Evolutionary conservation across 805 yeast genomes (phyloP).

Genomic region (Candida verbasci): DNA sequence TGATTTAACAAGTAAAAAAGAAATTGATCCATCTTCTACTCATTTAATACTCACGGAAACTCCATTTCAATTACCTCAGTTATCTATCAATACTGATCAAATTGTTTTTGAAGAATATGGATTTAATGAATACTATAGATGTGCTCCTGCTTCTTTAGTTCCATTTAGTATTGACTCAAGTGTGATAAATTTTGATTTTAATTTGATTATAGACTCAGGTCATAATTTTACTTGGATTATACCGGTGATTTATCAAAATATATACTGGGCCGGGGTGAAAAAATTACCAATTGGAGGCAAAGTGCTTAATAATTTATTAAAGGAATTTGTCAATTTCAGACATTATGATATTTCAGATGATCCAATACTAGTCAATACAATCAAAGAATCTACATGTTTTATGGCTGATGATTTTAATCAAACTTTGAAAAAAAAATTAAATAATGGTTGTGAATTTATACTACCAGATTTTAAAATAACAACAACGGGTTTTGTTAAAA

Average conservation of each 20-base stretch:
- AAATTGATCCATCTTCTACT: constrained; percentile 21
- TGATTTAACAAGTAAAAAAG: constrained; percentile 17
- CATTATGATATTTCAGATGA: constrained; percentile 95
- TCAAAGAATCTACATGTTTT: constrained; percentile 75
- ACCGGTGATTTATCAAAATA: constrained; percentile 77
- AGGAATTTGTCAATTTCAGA: constrained; percentile 82
- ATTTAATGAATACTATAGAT: constrained; percentile 63
- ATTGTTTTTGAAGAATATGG: constrained; percentile 93
- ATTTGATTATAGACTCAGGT: constrained; percentile 83
- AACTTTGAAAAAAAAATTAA: constrained; percentile 36
- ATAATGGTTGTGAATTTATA: constrained; percentile 60
- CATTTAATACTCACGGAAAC: constrained; percentile 74
- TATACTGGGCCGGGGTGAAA: constrained; percentile 71
- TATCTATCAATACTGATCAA: constrained; percentile 84
- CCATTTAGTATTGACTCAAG: constrained; percentile 16
- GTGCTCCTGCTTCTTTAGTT: constrained; percentile 51
- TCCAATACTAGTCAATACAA: constrained; percentile 73
- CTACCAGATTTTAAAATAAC: constrained; percentile 86
- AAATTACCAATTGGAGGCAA: constrained; percentile 87
- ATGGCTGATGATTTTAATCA: constrained; percentile 56
- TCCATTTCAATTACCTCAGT: constrained; percentile 75
- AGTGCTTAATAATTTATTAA: constrained; percentile 71
- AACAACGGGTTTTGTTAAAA: constrained; percentile 63
- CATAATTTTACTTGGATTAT: constrained; percentile 81
- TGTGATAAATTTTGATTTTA: constrained; percentile 47